Conservation (phyloP, 1,139 yeast species). For the Arxiozyma heterogenica region DNA sequence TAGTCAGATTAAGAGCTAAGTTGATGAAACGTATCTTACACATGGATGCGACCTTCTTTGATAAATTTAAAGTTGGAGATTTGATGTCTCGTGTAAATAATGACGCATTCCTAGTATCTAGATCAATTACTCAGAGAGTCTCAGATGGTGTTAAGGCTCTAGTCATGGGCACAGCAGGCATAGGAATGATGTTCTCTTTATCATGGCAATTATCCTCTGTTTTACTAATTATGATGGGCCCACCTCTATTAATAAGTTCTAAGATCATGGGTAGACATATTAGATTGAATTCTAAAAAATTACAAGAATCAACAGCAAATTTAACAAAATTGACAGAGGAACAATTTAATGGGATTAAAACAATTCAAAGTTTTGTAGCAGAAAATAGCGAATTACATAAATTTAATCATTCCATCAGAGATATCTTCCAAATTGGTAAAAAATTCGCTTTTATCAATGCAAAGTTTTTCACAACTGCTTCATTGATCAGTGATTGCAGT, state of each 20-base stretch:
- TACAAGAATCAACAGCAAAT: slow-evolving; percentile 81
- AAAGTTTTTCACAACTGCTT: slow-evolving; percentile 67
- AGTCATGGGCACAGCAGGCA: slow-evolving; percentile 71
- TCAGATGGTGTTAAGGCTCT: slow-evolving; percentile 83
- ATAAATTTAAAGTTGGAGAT: slow-evolving; percentile 88
- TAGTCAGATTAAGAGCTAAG: slow-evolving; percentile 69
- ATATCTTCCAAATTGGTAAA: slow-evolving; percentile 65
- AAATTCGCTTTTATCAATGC: slow-evolving; percentile 74
- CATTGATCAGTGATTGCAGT: slow-evolving; percentile 72
- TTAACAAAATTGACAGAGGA: slow-evolving; percentile 89
- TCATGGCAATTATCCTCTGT: slow-evolving; percentile 62
- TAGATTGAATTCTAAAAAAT: slow-evolving; percentile 59
- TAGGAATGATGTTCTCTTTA: slow-evolving; percentile 83
- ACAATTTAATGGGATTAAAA: slow-evolving; percentile 73
- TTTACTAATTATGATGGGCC: slow-evolving; percentile 67
- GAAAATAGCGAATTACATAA: slow-evolving; percentile 57
- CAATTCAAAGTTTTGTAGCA: slow-evolving; percentile 84
- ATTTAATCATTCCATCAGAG: slow-evolving; percentile 62
- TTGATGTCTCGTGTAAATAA: slow-evolving; percentile 78
- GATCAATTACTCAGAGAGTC: slow-evolving; percentile 78
- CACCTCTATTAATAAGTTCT: slow-evolving; percentile 72
- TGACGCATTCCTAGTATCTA: slow-evolving; percentile 84
- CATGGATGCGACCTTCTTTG: slow-evolving; percentile 90
- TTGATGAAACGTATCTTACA: slow-evolving; percentile 68
- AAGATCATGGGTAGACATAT: slow-evolving; percentile 71